Conservation (phyloP, 257 asterid species). For the Euphrasia confusa region DNA sequence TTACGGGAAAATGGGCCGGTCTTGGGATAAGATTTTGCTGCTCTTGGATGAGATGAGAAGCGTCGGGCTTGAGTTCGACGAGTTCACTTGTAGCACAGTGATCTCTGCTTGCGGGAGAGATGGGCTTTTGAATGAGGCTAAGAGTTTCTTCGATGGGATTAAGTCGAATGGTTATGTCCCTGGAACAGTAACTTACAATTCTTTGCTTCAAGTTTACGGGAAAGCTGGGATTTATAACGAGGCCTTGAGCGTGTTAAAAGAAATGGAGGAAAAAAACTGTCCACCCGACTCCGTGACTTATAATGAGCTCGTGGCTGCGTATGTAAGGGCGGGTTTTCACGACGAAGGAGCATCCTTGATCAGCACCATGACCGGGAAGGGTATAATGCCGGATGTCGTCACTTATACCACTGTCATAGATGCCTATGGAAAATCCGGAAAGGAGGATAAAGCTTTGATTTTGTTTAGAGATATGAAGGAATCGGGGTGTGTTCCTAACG, state of each 20-base stretch:
- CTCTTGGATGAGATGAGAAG: slow-evolving; percentile 80
- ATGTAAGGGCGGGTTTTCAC: slow-evolving; percentile 83
- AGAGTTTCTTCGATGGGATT: slow-evolving; percentile 60
- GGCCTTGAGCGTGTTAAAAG: slow-evolving; percentile 71
- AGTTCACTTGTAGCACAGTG: slow-evolving; percentile 95
- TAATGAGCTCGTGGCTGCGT: slow-evolving; percentile 87
- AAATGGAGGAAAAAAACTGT: slow-evolving; percentile 85
- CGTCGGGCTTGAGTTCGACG: slow-evolving; percentile 70
- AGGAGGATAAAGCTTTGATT: slow-evolving; percentile 67
- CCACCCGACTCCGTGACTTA: slow-evolving; percentile 89
- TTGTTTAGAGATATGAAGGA: slow-evolving; percentile 70
- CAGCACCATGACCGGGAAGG: slow-evolving; percentile 69
- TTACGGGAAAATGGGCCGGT: slow-evolving; percentile 76
- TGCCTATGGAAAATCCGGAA: slow-evolving; percentile 89
- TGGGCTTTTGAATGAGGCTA: slow-evolving; percentile 82
- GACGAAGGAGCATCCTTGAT: slow-evolving; percentile 83
- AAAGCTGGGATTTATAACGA: slow-evolving; percentile 76
- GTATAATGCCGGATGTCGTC: slow-evolving; percentile 75
- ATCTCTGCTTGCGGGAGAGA: slow-evolving; percentile 92
- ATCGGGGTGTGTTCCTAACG: slow-evolving; percentile 89
- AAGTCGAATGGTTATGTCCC: slow-evolving; percentile 68
- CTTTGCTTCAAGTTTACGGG: slow-evolving; percentile 86
- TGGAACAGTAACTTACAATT: slow-evolving; percentile 76
- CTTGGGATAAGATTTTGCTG: slow-evolving; percentile 61
- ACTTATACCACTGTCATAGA: slow-evolving; percentile 90